phyloP scores from a whole-genome alignment of 1,284 basidiomycete species.

The Cryptococcus sp. region DNA sequence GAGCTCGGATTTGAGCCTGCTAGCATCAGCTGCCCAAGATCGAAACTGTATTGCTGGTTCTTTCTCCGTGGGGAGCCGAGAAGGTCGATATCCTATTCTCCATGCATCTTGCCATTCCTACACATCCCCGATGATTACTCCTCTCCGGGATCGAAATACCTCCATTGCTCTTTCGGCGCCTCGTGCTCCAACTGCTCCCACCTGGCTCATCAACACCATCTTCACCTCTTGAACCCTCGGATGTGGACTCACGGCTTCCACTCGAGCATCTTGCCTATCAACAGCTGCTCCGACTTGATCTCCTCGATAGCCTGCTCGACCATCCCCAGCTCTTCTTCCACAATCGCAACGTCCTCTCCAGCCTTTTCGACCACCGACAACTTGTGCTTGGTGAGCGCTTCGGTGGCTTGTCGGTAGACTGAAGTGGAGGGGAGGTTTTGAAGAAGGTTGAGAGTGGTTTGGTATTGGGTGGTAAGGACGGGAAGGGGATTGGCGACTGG shows the following conservation, averaged over 20 bases:
- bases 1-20: no score
- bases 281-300: conserved; percentile 72
- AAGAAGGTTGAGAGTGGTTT: conserved; percentile 68
- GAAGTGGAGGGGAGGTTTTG: conserved; percentile 67
- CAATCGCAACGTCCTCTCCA: conserved; percentile 59
- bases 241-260: conserved; percentile 82
- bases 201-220: conserved; percentile 18
- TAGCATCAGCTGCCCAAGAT: no score
- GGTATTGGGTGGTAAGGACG: conserved; percentile 68
- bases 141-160: conserved; percentile 40
- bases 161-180: conserved; percentile 38
- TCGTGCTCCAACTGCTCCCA: conserved; percentile 40
- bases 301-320: conserved; percentile 56
- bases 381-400: conserved; percentile 79
- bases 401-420: conserved; percentile 85
- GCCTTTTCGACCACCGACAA: conserved; percentile 66
- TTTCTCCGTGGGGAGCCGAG: no score
- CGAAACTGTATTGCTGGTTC: no score
- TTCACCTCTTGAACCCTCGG: not conserved
- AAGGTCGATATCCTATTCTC: no score
- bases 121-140: no score
- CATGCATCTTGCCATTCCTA: no score
- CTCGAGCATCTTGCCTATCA: conserved; percentile 79
- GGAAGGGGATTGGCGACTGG: conserved; percentile 63
- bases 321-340: conserved; percentile 58